phyloP scores from a whole-genome alignment of 768 basidiomycete genomes.

The Auriscalpium microsporum region DNA sequence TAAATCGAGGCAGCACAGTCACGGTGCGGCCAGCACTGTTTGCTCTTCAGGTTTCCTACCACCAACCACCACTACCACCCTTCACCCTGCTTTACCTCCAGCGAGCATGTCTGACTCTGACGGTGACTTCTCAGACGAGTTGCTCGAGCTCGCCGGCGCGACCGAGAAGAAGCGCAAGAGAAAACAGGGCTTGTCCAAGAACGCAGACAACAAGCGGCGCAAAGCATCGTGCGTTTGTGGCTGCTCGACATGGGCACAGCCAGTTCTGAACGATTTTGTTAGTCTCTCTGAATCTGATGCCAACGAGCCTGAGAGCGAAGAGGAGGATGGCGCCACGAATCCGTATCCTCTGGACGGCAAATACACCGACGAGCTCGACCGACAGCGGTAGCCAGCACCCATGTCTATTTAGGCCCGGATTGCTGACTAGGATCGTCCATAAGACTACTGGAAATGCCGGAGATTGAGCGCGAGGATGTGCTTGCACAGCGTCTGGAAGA shows the following conservation, averaged over 20 bases:
- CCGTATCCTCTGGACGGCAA: constrained; percentile 90
- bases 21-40: neutral
- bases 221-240: constrained; percentile 54
- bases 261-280: neutral
- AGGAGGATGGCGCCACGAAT: constrained; percentile 44
- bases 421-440: constrained; percentile 7
- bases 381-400: constrained; percentile 54
- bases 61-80: neutral
- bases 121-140: constrained; percentile 55
- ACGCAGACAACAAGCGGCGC: constrained; percentile 52
- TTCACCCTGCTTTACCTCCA: constrained; percentile 2
- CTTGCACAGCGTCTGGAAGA: constrained; percentile 75
- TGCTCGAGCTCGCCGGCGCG: constrained; percentile 73
- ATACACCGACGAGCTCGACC: constrained; percentile 79
- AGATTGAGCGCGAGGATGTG: constrained; percentile 84
- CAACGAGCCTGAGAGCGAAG: constrained; percentile 55
- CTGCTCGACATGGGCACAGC: neutral
- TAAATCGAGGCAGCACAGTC: too few relatives aligned
- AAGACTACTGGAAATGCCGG: constrained; percentile 74
- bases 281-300: constrained; percentile 42
- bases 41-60: neutral
- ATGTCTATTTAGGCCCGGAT: constrained; percentile 14
- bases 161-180: constrained; percentile 59
- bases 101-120: constrained; percentile 41
- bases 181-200: constrained; percentile 36